phyloP scores from a whole-genome alignment of 2,329 filamentous ascomycete genomes.

The Aspergillus arachidicola region DNA sequence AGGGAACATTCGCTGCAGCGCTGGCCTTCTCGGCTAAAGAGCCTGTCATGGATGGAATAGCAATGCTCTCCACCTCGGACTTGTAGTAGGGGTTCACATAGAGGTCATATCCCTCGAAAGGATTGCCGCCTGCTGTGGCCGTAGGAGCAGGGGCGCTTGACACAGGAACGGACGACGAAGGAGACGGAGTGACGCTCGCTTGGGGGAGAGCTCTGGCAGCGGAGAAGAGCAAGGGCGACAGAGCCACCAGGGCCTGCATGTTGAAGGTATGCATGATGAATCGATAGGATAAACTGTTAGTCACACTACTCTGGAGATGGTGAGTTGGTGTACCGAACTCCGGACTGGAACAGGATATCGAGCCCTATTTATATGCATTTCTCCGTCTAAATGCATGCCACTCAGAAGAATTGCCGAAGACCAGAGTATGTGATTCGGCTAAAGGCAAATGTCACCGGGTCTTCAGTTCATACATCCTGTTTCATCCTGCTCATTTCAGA shows the following conservation, averaged over 20 bases:
- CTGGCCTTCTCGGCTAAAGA: constrained; percentile 55
- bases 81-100: constrained; percentile 58
- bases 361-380: background rate
- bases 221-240: constrained; percentile 22
- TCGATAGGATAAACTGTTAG: background rate
- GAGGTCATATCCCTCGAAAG: constrained; percentile 52
- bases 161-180: constrained; percentile 14
- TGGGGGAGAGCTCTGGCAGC: constrained; percentile 23
- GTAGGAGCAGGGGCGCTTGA: constrained; percentile 21
- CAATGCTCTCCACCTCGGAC: constrained; percentile 55
- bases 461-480: background rate
- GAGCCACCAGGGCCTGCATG: constrained; percentile 23
- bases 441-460: background rate
- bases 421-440: background rate
- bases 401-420: background rate
- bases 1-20: constrained; percentile 53
- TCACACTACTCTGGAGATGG: background rate
- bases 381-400: background rate
- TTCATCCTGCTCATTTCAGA: background rate
- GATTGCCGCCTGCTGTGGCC: constrained; percentile 49
- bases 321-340: background rate
- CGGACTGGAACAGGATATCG: background rate
- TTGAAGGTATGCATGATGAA: constrained; percentile 14
- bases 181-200: constrained; percentile 16
- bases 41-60: constrained; percentile 64